A percentile compares a stretch with the other conserved stretches of the same genome.
phyloP scores from a whole-genome alignment of 768 basidiomycete species.

The Mycena amicta region DNA sequence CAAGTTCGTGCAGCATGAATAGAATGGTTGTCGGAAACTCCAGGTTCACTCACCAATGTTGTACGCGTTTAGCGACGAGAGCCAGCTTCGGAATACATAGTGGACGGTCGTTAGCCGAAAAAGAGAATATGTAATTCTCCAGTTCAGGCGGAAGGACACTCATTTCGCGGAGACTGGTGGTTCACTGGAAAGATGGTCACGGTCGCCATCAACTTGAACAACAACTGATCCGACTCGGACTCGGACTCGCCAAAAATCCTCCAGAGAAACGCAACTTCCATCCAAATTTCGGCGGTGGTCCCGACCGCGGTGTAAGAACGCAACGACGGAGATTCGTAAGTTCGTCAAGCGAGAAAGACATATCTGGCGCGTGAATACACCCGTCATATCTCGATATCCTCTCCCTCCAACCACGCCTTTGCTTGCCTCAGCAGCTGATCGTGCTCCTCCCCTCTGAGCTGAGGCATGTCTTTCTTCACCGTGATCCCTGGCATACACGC shows the following conservation, averaged over 20 bases:
- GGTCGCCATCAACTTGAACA: too few species aligned
- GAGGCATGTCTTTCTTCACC: slow-evolving; percentile 28
- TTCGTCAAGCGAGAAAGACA: too few species aligned
- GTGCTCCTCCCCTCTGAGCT: slow-evolving; percentile 24
- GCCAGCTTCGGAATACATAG: neutral
- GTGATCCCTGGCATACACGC: slow-evolving; percentile 23
- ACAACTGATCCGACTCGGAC: too few species aligned
- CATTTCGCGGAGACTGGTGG: too few species aligned
- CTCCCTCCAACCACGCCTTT: slow-evolving; percentile 26
- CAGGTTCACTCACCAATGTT: neutral
- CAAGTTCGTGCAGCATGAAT: neutral
- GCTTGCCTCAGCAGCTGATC: slow-evolving; percentile 21
- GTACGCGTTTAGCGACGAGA: neutral
- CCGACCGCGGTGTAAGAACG: too few species aligned
- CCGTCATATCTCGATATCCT: slow-evolving; percentile 17
- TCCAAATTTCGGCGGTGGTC: too few species aligned
- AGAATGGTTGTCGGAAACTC: neutral
- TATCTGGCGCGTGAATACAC: too few species aligned
- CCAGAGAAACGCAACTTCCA: too few species aligned
- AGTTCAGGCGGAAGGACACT: neutral
- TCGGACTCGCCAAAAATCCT: too few species aligned
- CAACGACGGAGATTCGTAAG: too few species aligned
- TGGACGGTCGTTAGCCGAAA: neutral
- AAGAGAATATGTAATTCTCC: neutral
- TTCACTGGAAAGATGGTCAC: too few species aligned